Evolutionary conservation across 306 rosid genomes (phyloP).

Genomic region (Citrullus colocynthis): DNA sequence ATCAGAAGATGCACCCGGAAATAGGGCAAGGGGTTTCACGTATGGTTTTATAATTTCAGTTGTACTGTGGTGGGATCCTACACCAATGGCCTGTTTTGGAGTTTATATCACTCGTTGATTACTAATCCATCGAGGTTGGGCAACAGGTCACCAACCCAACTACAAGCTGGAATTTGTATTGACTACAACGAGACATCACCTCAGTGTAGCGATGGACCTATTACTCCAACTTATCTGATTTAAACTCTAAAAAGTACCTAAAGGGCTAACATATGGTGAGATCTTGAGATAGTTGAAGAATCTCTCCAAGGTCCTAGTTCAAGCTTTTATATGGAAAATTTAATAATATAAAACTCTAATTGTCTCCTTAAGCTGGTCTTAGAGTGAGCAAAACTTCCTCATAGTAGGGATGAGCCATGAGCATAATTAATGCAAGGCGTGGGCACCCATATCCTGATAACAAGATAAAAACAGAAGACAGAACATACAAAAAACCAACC

Average conservation of each 20-base stretch:
- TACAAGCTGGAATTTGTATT: neutral
- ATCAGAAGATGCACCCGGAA: too few relatives aligned
- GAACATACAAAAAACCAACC: conserved; percentile 37
- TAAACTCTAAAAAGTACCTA: neutral
- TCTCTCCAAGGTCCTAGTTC: neutral
- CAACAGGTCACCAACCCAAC: neutral
- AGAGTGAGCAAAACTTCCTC: neutral
- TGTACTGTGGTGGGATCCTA: neutral
- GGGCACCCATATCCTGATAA: neutral
- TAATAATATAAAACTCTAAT: neutral
- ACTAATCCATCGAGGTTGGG: neutral
- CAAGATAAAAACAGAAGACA: conserved; percentile 11
- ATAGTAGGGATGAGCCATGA: neutral
- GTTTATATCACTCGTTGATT: neutral
- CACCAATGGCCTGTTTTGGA: neutral
- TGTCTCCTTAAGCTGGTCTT: neutral
- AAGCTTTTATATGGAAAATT: neutral
- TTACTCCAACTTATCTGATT: neutral
- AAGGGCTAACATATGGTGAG: neutral
- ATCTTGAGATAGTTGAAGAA: neutral
- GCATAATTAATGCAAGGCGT: neutral
- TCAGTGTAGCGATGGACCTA: neutral
- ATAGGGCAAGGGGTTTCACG: neutral
- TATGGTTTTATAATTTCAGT: neutral
- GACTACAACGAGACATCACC: neutral